Percentiles rank a stretch among this genome's conserved stretches.
These are phyloP conservation scores for Artemisia annua DNA, from an alignment of 129 eudicot species.

Conservation along the genomic window DNA sequence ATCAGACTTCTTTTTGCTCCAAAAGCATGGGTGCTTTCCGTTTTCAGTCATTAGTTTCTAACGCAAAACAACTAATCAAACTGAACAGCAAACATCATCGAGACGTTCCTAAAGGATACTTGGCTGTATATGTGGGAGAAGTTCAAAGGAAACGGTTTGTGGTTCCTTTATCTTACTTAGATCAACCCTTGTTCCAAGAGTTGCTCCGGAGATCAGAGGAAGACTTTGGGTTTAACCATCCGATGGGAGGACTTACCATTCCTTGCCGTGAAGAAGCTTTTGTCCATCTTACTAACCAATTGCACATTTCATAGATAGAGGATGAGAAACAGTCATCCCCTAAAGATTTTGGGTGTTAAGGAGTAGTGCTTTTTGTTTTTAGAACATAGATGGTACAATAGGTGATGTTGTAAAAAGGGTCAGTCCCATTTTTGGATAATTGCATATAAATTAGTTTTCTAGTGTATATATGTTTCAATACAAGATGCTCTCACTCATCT, in stretches of 20 bases:
- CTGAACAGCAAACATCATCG: constrained; percentile 14
- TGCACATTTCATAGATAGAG: neutral
- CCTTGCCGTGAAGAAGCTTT: constrained; percentile 46
- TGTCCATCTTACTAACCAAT: constrained; percentile 20
- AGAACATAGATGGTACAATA: neutral
- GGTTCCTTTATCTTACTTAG: constrained; percentile 44
- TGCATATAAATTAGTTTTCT: constrained; percentile 4
- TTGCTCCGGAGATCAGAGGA: constrained; percentile 44
- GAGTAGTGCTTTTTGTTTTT: neutral
- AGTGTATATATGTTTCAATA: no score
- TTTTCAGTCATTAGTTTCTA: no score
- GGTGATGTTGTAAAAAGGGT: neutral
- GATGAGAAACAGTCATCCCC: neutral
- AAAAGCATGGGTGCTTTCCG: no score
- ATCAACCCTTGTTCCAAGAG: constrained; percentile 46
- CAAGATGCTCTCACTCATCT: no score
- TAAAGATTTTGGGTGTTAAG: constrained; percentile 15
- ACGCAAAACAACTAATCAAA: constrained; percentile 14
- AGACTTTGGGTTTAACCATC: constrained; percentile 47
- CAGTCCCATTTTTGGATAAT: neutral
- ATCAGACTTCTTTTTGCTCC: no score
- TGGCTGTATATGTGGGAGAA: constrained; percentile 60
- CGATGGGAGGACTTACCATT: constrained; percentile 50
- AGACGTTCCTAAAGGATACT: constrained; percentile 52
- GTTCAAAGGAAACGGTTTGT: constrained; percentile 35